phyloP scores from a whole-genome alignment of 129 eudicot species.

The Flaveria bidentis region DNA sequence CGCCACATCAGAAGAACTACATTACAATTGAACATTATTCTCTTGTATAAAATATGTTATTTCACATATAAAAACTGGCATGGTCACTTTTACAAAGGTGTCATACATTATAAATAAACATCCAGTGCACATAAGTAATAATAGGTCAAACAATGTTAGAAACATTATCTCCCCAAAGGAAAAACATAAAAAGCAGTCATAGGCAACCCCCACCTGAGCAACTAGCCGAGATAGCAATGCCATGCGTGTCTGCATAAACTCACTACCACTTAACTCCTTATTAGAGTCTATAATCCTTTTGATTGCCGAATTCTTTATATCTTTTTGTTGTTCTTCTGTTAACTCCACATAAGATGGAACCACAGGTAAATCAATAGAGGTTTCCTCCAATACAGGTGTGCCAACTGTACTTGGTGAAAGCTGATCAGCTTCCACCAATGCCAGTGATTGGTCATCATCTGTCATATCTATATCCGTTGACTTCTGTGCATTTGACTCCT shows the following conservation, averaged over 20 bases:
- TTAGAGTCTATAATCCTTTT: conserved; percentile 62
- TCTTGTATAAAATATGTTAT: conserved; percentile 14
- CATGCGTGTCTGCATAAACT: conserved; percentile 62
- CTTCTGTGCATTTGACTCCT: conserved; percentile 36
- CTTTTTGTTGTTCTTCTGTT: conserved; percentile 57
- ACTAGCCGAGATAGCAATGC: conserved; percentile 85
- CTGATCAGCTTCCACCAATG: conserved; percentile 56
- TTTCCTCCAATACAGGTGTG: conserved; percentile 51
- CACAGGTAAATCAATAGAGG: conserved; percentile 56
- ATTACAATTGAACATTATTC: conserved; percentile 14
- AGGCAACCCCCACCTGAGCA: conserved; percentile 79
- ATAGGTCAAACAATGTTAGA: conserved; percentile 31
- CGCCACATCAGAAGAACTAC: conserved; percentile 27
- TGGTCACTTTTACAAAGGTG: conserved; percentile 37
- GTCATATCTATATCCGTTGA: conserved; percentile 32
- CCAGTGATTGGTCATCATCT: conserved; percentile 47
- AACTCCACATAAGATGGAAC: conserved; percentile 70
- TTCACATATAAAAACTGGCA: conserved; percentile 23
- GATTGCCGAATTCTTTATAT: conserved; percentile 50
- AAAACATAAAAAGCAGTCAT: conserved; percentile 34
- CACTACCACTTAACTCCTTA: conserved; percentile 54
- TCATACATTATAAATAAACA: conserved; percentile 27
- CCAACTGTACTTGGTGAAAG: conserved; percentile 55
- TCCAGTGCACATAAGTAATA: conserved; percentile 27
- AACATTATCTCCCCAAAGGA: conserved; percentile 27